Conservation (phyloP, 805 yeast species). For the Kuraishia capsulata region DNA sequence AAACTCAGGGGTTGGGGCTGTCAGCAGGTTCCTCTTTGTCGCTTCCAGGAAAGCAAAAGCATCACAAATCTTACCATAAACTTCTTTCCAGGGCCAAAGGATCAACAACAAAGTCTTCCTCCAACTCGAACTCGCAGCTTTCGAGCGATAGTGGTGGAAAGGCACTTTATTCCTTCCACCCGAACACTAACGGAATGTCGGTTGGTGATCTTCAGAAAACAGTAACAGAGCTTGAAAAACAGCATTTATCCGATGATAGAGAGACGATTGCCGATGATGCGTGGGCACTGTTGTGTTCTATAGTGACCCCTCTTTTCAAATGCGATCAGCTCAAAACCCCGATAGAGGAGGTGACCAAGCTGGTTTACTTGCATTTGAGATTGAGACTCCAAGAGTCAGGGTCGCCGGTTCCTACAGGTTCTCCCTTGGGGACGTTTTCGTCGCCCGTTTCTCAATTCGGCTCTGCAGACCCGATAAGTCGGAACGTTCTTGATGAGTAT, state of each 20-base stretch:
- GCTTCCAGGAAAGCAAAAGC: conserved; percentile 11
- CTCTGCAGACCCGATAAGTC: neutral
- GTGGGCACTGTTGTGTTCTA: conserved; percentile 35
- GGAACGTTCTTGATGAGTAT: conserved; percentile 31
- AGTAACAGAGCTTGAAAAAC: conserved; percentile 18
- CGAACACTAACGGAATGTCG: conserved; percentile 16
- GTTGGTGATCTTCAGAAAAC: conserved; percentile 20
- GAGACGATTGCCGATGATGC: conserved; percentile 36
- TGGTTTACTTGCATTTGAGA: conserved; percentile 27
- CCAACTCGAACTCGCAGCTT: conserved; percentile 26
- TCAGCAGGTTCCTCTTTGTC: conserved; percentile 1
- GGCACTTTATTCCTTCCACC: conserved; percentile 26
- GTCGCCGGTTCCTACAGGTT: neutral
- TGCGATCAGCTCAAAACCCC: conserved; percentile 41
- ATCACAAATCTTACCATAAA: conserved; percentile 18
- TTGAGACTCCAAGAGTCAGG: conserved; percentile 9
- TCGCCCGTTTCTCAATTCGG: neutral
- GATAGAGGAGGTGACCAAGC: conserved; percentile 46
- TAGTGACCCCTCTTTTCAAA: conserved; percentile 36
- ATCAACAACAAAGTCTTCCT: conserved; percentile 21
- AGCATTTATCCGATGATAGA: conserved; percentile 18
- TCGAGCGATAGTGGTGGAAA: conserved; percentile 20
- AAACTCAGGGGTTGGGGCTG: neutral
- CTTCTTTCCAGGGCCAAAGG: conserved; percentile 19
- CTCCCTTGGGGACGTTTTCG: neutral